A percentile compares a stretch with the other conserved stretches of the same genome.
Conservation (phyloP, 2,329 filamentous ascomycete genomes). For the Aspergillus neoniger region DNA sequence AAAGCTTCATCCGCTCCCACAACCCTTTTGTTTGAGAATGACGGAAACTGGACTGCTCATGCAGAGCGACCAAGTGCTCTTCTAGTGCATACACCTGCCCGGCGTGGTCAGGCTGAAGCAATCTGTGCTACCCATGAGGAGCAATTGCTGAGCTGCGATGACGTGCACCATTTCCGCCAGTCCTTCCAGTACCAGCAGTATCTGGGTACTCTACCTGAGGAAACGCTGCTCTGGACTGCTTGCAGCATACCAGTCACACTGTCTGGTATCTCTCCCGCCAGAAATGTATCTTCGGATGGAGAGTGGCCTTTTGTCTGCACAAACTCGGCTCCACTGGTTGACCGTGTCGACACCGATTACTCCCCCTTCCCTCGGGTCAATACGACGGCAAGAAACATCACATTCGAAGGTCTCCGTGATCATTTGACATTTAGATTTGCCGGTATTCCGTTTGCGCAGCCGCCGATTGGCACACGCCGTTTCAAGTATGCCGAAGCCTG, state of each 20-base stretch:
- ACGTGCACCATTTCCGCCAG: not conserved
- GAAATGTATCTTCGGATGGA: not conserved
- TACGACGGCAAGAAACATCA: not conserved
- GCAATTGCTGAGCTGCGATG: not conserved
- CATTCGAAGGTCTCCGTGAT: constrained; percentile 49
- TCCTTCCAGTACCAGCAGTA: not conserved
- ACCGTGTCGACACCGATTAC: not conserved
- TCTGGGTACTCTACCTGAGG: not conserved
- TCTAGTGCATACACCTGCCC: not conserved
- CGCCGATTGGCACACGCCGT: constrained; percentile 41
- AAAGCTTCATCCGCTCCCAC: not conserved
- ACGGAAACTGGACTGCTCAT: not conserved
- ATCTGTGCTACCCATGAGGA: not conserved
- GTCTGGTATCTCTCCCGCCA: not conserved
- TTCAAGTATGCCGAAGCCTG: constrained; percentile 50
- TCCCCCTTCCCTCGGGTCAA: not conserved
- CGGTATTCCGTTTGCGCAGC: constrained; percentile 49
- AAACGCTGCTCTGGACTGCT: not conserved
- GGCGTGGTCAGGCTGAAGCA: not conserved
- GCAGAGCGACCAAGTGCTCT: not conserved
- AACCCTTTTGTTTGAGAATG: not conserved
- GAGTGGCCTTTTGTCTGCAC: not conserved
- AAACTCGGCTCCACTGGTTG: not conserved
- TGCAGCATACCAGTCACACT: not conserved
- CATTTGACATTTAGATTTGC: constrained; percentile 54